Conservation (phyloP, 768 basidiomycete genomes). For the Lactarius vividus region DNA sequence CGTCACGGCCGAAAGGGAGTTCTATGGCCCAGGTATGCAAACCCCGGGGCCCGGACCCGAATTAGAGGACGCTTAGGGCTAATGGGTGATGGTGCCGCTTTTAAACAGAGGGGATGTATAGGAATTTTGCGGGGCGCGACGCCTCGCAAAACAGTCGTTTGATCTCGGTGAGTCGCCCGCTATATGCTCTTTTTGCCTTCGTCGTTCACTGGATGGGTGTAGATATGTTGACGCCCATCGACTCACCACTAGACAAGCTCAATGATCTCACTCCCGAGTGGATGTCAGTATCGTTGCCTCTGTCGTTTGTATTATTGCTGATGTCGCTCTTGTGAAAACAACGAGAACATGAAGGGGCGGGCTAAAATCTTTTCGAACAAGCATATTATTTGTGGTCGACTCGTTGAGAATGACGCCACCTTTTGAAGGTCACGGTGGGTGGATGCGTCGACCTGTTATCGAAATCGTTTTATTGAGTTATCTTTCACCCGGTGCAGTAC, state of each 20-base stretch:
- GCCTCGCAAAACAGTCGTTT: constrained; percentile 96
- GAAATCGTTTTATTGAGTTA: neutral
- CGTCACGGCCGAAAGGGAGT: constrained; percentile 81
- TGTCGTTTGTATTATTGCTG: constrained; percentile 1
- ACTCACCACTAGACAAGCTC: constrained; percentile 82
- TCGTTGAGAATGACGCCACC: no score
- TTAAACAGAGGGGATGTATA: constrained; percentile 81
- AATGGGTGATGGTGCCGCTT: neutral
- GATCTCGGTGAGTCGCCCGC: constrained; percentile 60
- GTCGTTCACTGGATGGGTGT: constrained; percentile 11
- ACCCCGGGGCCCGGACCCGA: neutral
- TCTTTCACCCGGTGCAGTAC: neutral
- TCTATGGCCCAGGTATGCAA: constrained; percentile 89
- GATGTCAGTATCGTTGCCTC: constrained; percentile 54
- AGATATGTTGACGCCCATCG: constrained; percentile 91
- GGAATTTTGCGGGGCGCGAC: constrained; percentile 94
- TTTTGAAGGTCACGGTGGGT: no score
- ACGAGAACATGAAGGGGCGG: no score
- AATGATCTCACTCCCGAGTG: constrained; percentile 75
- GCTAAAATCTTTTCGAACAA: no score
- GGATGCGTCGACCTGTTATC: neutral
- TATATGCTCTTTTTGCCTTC: neutral
- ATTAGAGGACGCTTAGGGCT: neutral
- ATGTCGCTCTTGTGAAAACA: no score
- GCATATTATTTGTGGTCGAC: no score